Conservation (phyloP, 2,329 filamentous ascomycete genomes). For the Verticillium alfalfae region DNA sequence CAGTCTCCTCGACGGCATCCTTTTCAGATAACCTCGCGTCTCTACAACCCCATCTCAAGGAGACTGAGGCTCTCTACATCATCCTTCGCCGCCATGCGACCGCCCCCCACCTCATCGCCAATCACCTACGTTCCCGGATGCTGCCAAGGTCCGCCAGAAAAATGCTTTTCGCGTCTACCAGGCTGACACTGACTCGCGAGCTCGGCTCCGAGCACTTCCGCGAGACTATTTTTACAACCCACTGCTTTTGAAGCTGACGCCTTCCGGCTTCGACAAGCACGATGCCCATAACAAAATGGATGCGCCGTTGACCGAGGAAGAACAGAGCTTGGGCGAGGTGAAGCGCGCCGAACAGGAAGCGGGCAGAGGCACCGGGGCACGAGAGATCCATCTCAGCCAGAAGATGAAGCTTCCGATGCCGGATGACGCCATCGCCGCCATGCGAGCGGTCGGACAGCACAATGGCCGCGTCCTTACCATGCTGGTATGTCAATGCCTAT, state of each 20-base stretch:
- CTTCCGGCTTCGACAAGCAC: conserved; percentile 65
- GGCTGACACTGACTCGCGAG: conserved; percentile 69
- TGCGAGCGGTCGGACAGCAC: conserved; percentile 52
- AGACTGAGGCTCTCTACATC: conserved; percentile 65
- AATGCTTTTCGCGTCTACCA: conserved; percentile 78
- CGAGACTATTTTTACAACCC: conserved; percentile 71
- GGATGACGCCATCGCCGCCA: conserved; percentile 57
- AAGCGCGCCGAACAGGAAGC: conserved; percentile 72
- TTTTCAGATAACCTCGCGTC: conserved; percentile 61
- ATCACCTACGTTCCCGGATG: conserved; percentile 77
- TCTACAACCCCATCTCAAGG: conserved; percentile 58
- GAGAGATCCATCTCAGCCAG: conserved; percentile 55
- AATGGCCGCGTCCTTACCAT: conserved; percentile 53
- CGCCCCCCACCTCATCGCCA: conserved; percentile 55
- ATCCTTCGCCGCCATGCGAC: conserved; percentile 64
- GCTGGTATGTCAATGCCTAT: conserved; percentile 43
- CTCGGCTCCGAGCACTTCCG: conserved; percentile 74
- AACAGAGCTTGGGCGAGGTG: conserved; percentile 64
- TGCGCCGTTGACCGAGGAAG: conserved; percentile 75
- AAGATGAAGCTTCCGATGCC: conserved; percentile 53
- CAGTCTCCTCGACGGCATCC: conserved; percentile 45
- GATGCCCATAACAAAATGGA: conserved; percentile 59
- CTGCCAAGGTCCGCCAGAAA: conserved; percentile 79
- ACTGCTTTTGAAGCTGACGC: conserved; percentile 65
- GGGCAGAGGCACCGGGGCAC: conserved; percentile 57